Base-by-base conservation (phyloP, 768 basidiomycete species). In the Lentinula boryana region DNA sequence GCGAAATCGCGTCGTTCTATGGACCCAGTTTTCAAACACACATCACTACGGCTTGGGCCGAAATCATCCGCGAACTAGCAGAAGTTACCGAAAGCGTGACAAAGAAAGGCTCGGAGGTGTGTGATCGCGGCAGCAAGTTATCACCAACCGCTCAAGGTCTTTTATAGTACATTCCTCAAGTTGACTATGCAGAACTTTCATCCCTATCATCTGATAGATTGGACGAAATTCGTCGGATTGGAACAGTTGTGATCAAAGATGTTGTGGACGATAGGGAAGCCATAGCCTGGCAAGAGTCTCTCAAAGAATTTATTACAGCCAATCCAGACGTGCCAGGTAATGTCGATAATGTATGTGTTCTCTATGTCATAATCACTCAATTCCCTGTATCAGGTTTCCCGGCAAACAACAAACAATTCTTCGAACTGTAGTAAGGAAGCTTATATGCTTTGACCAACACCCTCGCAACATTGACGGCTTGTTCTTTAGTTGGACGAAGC, bases 221-320 rank as follows among this genome's bases (percentile, higher is more conserved):
- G 6, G 76, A 77, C 2, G 74, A 68, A 56, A 82, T 89, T 63
- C 83, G 75, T 66, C 72, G 78, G 48, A 76, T 75, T 60, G 87
- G 88, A 16, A 79, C 79, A 18, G 78, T 90, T 36, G 80, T 89
- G 33, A 84, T 89, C 60, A 78, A 73, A 33, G 78, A 83, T 63
- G 79, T 89, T 7, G 85, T 89, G 3, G 77, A 83, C 36, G 78
- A 82, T 58, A 72, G 72, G 15, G 79, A 84, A 50, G 88, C 86
- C 0, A 65, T 76, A 10, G 68, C 68, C 32, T 90, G 88, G 88
- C 86, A 83, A 68, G 71, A 75, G 12, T 75, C 76, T 7, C 70
- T 89, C 41, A 77, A 79, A 23, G 77, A 82, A 32, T 88, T 86
- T 63, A 73, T 87, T 41, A 78, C 77, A 56, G 74, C 69, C 1